phyloP scores from a whole-genome alignment of 495 filamentous ascomycete species.

The Usnea hakonensis region DNA sequence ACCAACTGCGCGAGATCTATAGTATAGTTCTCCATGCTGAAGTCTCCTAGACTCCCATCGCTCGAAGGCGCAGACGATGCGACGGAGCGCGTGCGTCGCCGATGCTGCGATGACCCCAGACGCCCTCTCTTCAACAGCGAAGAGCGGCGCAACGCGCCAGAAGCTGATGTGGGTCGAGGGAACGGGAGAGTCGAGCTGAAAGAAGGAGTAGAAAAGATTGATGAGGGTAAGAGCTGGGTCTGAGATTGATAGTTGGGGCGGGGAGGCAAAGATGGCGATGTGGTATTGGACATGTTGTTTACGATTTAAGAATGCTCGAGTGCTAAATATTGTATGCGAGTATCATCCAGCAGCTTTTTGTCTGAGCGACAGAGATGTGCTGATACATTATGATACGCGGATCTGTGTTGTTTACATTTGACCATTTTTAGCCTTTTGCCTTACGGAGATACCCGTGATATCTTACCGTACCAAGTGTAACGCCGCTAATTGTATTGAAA shows the following conservation, averaged over 20 bases:
- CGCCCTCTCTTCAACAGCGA: not conserved
- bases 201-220: constrained; percentile 17
- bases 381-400: not conserved
- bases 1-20: constrained; percentile 41
- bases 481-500: not conserved
- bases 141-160: not conserved
- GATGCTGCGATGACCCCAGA: constrained; percentile 3
- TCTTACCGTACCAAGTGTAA: constrained; percentile 6
- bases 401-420: constrained; percentile 14
- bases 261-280: constrained; percentile 10
- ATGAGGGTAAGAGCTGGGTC: constrained; percentile 9
- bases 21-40: constrained; percentile 36
- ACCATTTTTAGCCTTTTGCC: constrained; percentile 4
- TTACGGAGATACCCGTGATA: not conserved
- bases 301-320: no score
- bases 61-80: constrained; percentile 11
- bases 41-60: constrained; percentile 14
- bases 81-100: constrained; percentile 10
- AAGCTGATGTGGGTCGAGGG: constrained; percentile 11
- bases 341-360: not conserved
- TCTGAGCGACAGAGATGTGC: not conserved
- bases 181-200: constrained; percentile 18
- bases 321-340: not conserved
- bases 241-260: constrained; percentile 5
- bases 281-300: not conserved